These are phyloP conservation scores for Fraxinus angustifolia DNA, from an alignment of 305 asterid genomes.

Conservation along the genomic window DNA sequence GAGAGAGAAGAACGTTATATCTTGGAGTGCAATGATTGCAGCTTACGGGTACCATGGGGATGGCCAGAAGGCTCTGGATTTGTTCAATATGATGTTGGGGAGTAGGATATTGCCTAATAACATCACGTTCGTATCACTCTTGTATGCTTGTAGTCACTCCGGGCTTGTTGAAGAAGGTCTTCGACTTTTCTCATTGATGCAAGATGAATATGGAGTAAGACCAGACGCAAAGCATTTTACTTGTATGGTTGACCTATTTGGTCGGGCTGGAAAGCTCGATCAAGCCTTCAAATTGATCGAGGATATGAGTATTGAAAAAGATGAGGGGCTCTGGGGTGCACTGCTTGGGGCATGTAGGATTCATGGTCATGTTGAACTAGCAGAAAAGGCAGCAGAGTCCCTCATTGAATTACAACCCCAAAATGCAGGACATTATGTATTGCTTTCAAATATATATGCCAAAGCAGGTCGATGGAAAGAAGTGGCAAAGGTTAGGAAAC, in stretches of 20 bases:
- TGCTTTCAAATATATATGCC: conserved; percentile 58
- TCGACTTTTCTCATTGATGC: conserved; percentile 40
- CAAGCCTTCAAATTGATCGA: conserved; percentile 42
- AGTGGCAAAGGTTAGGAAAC: conserved; percentile 46
- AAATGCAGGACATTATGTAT: conserved; percentile 46
- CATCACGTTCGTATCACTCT: conserved; percentile 45
- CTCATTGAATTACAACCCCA: conserved; percentile 49
- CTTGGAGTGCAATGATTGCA: conserved; percentile 66
- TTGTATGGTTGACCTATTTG: conserved; percentile 55
- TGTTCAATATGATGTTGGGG: conserved; percentile 40
- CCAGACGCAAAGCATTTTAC: conserved; percentile 52
- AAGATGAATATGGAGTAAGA: conserved; percentile 34
- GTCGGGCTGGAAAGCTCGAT: conserved; percentile 48
- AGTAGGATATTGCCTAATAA: conserved; percentile 38
- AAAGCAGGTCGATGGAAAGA: conserved; percentile 50
- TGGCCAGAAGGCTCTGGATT: conserved; percentile 48
- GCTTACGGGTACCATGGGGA: conserved; percentile 60
- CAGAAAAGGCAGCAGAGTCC: conserved; percentile 45
- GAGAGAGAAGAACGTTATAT: conserved; percentile 41
- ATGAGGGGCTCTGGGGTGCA: conserved; percentile 60
- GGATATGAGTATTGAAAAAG: conserved; percentile 40
- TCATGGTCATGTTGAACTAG: conserved; percentile 52
- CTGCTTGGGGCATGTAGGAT: conserved; percentile 58
- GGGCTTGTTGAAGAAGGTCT: conserved; percentile 56
- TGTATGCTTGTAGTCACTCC: conserved; percentile 57